Conservation (phyloP, 1,284 basidiomycete species). For the Papiliotrema laurentii region DNA sequence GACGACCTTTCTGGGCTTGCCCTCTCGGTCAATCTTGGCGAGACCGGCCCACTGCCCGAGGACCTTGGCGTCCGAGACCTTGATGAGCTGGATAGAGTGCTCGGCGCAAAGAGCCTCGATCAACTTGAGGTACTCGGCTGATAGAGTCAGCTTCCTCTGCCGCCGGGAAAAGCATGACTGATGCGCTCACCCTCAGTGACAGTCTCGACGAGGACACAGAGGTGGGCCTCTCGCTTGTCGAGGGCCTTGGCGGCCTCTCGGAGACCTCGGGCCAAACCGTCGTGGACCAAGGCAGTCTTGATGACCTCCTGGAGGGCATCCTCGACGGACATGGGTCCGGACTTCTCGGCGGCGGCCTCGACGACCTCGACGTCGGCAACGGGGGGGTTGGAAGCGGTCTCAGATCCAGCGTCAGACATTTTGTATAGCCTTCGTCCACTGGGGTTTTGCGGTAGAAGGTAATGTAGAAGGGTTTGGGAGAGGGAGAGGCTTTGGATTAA, state of each 20-base stretch:
- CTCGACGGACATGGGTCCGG: slow-evolving; percentile 91
- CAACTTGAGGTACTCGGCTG: slow-evolving; percentile 98
- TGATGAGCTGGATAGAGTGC: slow-evolving; percentile 99
- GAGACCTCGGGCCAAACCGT: slow-evolving; percentile 95
- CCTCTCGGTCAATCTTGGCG: slow-evolving; percentile 99
- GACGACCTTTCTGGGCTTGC: slow-evolving; percentile 95
- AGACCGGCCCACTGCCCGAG: slow-evolving; percentile 98
- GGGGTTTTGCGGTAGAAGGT: slow-evolving; percentile 16
- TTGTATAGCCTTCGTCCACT: slow-evolving; percentile 52
- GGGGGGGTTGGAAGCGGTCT: slow-evolving; percentile 66
- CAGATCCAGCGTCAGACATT: slow-evolving; percentile 99
- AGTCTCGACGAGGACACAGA: slow-evolving; percentile 98
- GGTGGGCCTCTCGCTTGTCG: slow-evolving; percentile 97
- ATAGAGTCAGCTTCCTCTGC: neutral
- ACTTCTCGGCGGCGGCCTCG: slow-evolving; percentile 78
- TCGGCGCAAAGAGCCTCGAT: slow-evolving; percentile 98
- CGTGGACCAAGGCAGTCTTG: slow-evolving; percentile 88
- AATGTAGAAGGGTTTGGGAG: slow-evolving; percentile 2
- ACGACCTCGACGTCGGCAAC: slow-evolving; percentile 56
- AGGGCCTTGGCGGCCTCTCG: slow-evolving; percentile 97
- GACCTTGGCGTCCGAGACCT: slow-evolving; percentile 93
- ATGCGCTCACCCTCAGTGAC: slow-evolving; percentile 69
- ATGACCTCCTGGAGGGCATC: slow-evolving; percentile 86
- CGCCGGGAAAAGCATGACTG: neutral
- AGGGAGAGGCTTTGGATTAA: neutral